Evolutionary conservation across 1,139 yeast species (phyloP), one percentile per base, ranked within the genome.

Genomic region (Ogataea hybrid): DNA sequence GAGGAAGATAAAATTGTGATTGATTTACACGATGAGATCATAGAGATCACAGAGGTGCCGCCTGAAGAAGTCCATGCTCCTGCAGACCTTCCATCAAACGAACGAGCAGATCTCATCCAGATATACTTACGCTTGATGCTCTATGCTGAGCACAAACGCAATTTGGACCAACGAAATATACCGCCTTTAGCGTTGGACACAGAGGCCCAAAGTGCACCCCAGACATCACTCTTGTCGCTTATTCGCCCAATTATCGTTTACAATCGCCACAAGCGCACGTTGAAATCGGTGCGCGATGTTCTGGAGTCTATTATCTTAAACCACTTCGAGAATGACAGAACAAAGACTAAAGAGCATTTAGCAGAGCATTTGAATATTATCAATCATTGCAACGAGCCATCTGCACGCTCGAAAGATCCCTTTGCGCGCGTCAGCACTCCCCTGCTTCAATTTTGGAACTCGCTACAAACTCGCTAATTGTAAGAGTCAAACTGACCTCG

Each of bases 221-320:
- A 35, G 28, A 50, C 54, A 43, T 67, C 71, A 42, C 40, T 32
- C 6, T 43, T 68, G 71, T 31, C 77, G 69, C 62, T 78, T 42
- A 69, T 60, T 4, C 65, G 86, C 37, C 92, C 95, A 1, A 61
- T 85, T 29, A 68, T 85, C 23, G 88, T 89, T 3, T 83, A 80
- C 51, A 72, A 81, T 43, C 75, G 79, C 43, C 94, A 85, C 54
- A 80, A 80, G 50, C 63, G 71, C 39, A 68, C 75, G 35, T 59
- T 81, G 28, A 60, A 63, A 29, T 65, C 73, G 28, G 64, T 80
- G 47, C 51, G 63, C 11, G 64, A 67, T 28, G 65, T 79, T 3
- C 54, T 81, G 17, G 64, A 69, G 7, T 63, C 70, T 46, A 55
- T 70, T 28, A 52, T 69, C 16, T 62, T 64, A 16, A 32, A 44